Percentiles rank a stretch among this genome's conserved stretches.
phyloP scores from a whole-genome alignment of 2,329 filamentous ascomycete genomes.

The Magnaporthales sp. region DNA sequence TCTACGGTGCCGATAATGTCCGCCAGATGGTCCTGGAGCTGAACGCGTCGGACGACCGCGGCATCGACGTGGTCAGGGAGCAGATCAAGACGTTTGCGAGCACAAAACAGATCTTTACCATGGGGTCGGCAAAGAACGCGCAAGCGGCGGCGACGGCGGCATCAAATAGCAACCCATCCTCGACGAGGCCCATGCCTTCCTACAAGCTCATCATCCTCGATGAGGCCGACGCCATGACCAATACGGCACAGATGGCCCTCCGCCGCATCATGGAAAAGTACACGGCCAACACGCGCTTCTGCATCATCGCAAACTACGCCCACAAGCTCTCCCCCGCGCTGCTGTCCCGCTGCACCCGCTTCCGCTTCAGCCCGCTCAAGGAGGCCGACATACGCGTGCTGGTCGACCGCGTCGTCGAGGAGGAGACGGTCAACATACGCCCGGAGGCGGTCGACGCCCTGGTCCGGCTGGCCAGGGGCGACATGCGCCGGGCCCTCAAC shows the following conservation, averaged over 20 bases:
- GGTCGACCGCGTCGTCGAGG: slow-evolving; percentile 82
- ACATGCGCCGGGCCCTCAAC: slow-evolving; percentile 92
- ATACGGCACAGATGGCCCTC: slow-evolving; percentile 94
- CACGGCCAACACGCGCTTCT: slow-evolving; percentile 94
- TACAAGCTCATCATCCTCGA: slow-evolving; percentile 98
- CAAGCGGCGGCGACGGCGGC: slow-evolving; percentile 26
- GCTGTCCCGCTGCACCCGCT: slow-evolving; percentile 86
- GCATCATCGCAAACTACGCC: slow-evolving; percentile 97
- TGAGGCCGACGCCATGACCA: slow-evolving; percentile 99
- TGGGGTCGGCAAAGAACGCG: slow-evolving; percentile 31
- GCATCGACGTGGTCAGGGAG: slow-evolving; percentile 95
- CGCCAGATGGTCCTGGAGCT: slow-evolving; percentile 97
- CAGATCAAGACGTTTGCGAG: slow-evolving; percentile 99
- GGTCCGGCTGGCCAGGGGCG: slow-evolving; percentile 81
- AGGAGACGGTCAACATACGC: slow-evolving; percentile 79
- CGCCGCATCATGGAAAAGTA: slow-evolving; percentile 99
- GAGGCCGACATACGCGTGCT: slow-evolving; percentile 75
- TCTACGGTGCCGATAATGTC: slow-evolving; percentile 88
- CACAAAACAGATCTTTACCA: slow-evolving; percentile 90
- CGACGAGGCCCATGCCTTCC: slow-evolving; percentile 47
- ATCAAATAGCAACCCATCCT: slow-evolving; percentile 6
- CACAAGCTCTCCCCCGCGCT: slow-evolving; percentile 94
- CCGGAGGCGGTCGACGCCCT: slow-evolving; percentile 74
- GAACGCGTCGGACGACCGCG: slow-evolving; percentile 93
- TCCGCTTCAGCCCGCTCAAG: slow-evolving; percentile 89